Percentiles rank a stretch among this genome's conserved stretches.
These are phyloP conservation scores for Aurinia saxatilis DNA, from an alignment of 345 rosid species.

Conservation along the genomic window DNA sequence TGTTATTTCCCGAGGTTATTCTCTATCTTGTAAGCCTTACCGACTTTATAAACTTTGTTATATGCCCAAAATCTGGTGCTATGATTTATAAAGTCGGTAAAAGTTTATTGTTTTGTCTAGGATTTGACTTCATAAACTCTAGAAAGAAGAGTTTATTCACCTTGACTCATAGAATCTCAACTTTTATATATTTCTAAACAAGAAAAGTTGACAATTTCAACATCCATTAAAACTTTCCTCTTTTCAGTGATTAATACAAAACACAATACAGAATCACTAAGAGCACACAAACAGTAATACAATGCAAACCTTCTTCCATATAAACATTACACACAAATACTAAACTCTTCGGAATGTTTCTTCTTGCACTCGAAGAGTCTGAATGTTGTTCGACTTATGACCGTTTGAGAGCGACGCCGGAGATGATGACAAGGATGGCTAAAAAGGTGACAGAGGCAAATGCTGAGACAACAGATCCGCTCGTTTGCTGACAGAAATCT, in stretches of 20 bases:
- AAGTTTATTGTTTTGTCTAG: too few species aligned
- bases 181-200: not conserved
- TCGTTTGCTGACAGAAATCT: conserved; percentile 57
- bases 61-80: too few species aligned
- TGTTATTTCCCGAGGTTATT: too few species aligned
- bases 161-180: not conserved
- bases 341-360: not conserved
- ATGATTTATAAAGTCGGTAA: too few species aligned
- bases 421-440: conserved; percentile 39
- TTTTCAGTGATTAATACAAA: not conserved
- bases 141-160: too few species aligned
- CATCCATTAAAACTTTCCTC: not conserved
- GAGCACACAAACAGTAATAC: conserved; percentile 6
- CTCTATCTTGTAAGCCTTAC: too few species aligned
- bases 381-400: not conserved
- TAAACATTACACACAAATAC: conserved; percentile 6
- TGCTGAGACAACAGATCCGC: conserved; percentile 69
- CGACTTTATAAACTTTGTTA: too few species aligned
- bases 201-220: not conserved
- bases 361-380: not conserved
- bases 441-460: conserved; percentile 39
- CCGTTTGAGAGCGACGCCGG: conserved; percentile 44
- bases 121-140: too few species aligned
- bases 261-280: not conserved
- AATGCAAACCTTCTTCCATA: not conserved